A percentile compares a stretch with the other conserved stretches of the same genome.
phyloP scores from a whole-genome alignment of 2,329 filamentous ascomycete species.

The Talaromyces sp. region DNA sequence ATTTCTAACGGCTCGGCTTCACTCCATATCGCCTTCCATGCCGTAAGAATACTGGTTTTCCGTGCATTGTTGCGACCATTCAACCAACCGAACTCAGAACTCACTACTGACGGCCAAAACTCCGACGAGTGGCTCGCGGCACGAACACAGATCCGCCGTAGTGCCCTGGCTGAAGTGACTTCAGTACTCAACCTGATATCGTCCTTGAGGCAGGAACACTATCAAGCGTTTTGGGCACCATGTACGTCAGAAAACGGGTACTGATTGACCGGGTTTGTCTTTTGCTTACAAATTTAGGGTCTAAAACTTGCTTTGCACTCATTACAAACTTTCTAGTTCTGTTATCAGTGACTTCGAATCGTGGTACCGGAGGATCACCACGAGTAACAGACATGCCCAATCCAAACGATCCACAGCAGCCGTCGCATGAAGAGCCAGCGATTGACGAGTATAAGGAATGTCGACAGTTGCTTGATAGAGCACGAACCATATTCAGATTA shows the following conservation, averaged over 20 bases:
- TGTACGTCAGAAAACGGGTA: background rate
- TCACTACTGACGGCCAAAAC: background rate
- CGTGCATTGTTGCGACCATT: slow-evolving; percentile 9
- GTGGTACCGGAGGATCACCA: background rate
- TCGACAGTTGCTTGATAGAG: background rate
- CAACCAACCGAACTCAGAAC: background rate
- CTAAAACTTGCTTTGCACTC: slow-evolving; percentile 9
- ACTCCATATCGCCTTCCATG: slow-evolving; percentile 5
- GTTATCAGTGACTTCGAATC: slow-evolving; percentile 4
- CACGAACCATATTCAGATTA: slow-evolving; percentile 6
- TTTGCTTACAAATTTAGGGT: background rate
- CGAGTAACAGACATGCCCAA: background rate
- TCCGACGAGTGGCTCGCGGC: slow-evolving; percentile 2
- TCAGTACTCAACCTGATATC: slow-evolving; percentile 5
- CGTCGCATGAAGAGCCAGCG: background rate
- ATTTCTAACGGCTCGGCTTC: slow-evolving; percentile 6
- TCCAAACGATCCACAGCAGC: background rate
- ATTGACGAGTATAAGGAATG: slow-evolving; percentile 3
- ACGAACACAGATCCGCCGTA: background rate
- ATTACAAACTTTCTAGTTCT: slow-evolving; percentile 2
- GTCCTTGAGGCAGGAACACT: slow-evolving; percentile 9
- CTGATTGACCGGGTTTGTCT: background rate
- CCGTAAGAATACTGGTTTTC: slow-evolving; percentile 3
- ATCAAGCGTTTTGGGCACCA: slow-evolving; percentile 9
- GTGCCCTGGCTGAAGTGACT: slow-evolving; percentile 3